Evolutionary conservation across 2,329 filamentous ascomycete species (phyloP).

Genomic region (Aspergillus candidus): DNA sequence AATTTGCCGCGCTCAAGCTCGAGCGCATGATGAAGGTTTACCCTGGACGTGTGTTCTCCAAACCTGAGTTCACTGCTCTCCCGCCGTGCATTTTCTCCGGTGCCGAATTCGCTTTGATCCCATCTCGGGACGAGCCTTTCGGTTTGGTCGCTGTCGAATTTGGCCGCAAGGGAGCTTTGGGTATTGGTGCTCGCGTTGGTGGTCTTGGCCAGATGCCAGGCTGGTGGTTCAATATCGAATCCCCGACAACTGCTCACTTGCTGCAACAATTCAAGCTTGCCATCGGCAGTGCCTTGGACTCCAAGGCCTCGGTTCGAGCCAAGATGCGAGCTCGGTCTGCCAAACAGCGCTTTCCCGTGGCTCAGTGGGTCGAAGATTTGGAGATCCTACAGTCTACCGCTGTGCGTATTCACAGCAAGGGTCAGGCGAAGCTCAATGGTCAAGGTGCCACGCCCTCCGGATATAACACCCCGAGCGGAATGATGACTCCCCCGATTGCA

Average conservation of each 20-base stretch:
- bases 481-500: conserved; percentile 24
- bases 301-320: conserved; percentile 50
- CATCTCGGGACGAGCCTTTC: conserved; percentile 63
- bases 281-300: conserved; percentile 56
- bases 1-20: conserved; percentile 61
- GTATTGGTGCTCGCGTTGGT: conserved; percentile 60
- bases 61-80: conserved; percentile 60
- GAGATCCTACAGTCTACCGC: conserved; percentile 57
- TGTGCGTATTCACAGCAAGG: conserved; percentile 52
- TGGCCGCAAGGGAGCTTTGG: conserved; percentile 61
- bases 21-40: conserved; percentile 60
- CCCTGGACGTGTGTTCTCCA: conserved; percentile 60
- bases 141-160: conserved; percentile 65
- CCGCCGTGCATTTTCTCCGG: conserved; percentile 63
- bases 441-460: conserved; percentile 35
- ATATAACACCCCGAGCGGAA: conserved; percentile 38
- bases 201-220: conserved; percentile 66
- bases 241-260: conserved; percentile 56
- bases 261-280: conserved; percentile 60
- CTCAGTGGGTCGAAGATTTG: conserved; percentile 60
- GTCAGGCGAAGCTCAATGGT: conserved; percentile 25
- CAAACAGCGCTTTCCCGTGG: conserved; percentile 61
- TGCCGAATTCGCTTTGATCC: conserved; percentile 63
- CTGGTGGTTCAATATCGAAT: conserved; percentile 66
- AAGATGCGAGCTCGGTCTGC: conserved; percentile 61